Base-by-base conservation (phyloP, 495 filamentous ascomycete species). In the Collariella sp. region DNA sequence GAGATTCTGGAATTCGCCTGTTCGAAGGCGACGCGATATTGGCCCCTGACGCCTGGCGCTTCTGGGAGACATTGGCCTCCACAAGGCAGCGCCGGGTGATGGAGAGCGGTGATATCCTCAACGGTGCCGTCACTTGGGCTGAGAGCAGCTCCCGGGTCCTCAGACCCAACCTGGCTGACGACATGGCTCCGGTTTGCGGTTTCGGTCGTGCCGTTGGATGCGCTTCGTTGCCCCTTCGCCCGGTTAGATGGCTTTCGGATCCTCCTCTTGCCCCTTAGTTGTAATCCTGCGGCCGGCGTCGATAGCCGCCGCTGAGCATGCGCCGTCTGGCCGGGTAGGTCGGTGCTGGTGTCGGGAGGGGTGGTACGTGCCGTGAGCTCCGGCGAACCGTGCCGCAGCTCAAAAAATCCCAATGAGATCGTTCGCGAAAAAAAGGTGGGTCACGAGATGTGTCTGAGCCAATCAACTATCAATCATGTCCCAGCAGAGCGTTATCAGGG, bases 161-260 rank as follows among this genome's bases (percentile, higher is more conserved):
- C 38, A 57, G 46, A 16, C 59, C 56, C 40, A 57, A 36, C 42
- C 45, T 34, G 26, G 23, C 11, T 15, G 58, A 52, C 45, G 58
- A 35, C 58, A 60, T 56, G 43, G 48, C 35, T 26, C n/a, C 23
- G 5, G 19, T 24, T 31, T 15, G 12, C 50, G 18, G 18, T 48
- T 23, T 42, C 19, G 11, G 36, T 15, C 36, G 13, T 43, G 26
- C 26, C 19, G 33, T 29, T 31, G 13, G n/a, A 5, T 33, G 23
- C 15, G 11, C n/a, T 13, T 46, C 13, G 19, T 46, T 43, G 19
- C 12, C 10, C 29, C 18, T 5, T 48, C 43, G n/a, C 43, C 23
- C 39, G 3, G 6, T 7, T 7, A 3, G 13, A 16, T 24, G n/a
- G 26, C 13, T 13, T 12, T 22, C 34, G 12, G 10, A 1, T 15